Evolutionary conservation across 805 yeast species (phyloP).

Genomic region (Saccharomycopsis babjevae): DNA sequence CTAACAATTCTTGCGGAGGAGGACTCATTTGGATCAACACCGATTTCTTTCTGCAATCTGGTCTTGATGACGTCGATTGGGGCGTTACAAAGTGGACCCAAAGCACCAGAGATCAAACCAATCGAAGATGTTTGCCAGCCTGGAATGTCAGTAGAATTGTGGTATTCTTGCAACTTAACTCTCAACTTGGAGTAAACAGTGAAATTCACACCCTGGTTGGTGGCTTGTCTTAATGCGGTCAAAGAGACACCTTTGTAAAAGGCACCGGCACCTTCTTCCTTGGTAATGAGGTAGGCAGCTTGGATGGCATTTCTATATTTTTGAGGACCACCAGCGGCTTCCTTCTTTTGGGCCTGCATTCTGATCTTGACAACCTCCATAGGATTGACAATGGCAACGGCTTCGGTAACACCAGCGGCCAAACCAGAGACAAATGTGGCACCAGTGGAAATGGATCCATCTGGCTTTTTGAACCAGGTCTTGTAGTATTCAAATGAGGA

Average conservation of each 20-base stretch:
- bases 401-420: constrained; percentile 95
- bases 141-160: constrained; percentile 53
- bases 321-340: constrained; percentile 55
- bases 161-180: constrained; percentile 55
- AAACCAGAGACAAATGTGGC: constrained; percentile 87
- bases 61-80: constrained; percentile 97
- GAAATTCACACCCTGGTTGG: constrained; percentile 97
- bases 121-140: constrained; percentile 89
- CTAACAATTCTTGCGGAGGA: constrained; percentile 71
- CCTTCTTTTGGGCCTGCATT: constrained; percentile 89
- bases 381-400: constrained; percentile 89
- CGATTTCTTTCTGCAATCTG: constrained; percentile 85
- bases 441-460: constrained; percentile 60
- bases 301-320: constrained; percentile 91
- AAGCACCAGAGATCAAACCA: constrained; percentile 90
- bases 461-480: constrained; percentile 49
- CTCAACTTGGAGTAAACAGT: constrained; percentile 86
- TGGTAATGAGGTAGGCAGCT: constrained; percentile 71
- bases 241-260: constrained; percentile 89
- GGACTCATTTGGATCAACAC: constrained; percentile 44
- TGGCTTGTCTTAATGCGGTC: constrained; percentile 96
- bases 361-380: constrained; percentile 96
- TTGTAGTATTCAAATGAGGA: constrained; percentile 88
- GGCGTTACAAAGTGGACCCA: constrained; percentile 96
- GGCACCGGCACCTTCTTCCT: constrained; percentile 85